Conservation (phyloP, 2,329 filamentous ascomycete genomes). For the Xylariaceae sp. region DNA sequence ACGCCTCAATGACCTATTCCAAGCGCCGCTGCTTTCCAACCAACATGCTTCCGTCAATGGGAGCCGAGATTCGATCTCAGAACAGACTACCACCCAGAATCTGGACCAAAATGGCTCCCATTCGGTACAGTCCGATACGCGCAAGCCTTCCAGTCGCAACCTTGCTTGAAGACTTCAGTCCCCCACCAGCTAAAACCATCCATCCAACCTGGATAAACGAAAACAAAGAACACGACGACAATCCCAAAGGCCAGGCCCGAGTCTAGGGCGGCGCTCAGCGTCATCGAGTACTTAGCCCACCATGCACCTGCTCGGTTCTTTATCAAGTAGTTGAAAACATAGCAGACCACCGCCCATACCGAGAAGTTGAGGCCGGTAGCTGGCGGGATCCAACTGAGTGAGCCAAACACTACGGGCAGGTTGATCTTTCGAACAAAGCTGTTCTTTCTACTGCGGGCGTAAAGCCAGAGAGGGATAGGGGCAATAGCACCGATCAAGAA, state of each 20-base stretch:
- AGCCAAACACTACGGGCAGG: slow-evolving; percentile 76
- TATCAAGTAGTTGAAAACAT: slow-evolving; percentile 74
- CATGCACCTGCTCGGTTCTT: slow-evolving; percentile 64
- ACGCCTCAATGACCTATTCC: background rate
- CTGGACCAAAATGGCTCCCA: slow-evolving; percentile 62
- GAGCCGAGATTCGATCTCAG: slow-evolving; percentile 1
- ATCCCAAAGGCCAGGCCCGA: slow-evolving; percentile 78
- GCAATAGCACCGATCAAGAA: slow-evolving; percentile 72
- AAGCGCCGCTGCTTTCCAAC: background rate
- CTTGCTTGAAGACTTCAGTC: slow-evolving; percentile 76
- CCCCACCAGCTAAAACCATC: slow-evolving; percentile 80
- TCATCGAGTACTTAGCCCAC: slow-evolving; percentile 94
- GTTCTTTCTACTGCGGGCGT: slow-evolving; percentile 53
- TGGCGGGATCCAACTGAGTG: slow-evolving; percentile 79
- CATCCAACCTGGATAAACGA: slow-evolving; percentile 75
- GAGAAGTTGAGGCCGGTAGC: slow-evolving; percentile 84
- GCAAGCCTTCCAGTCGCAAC: slow-evolving; percentile 81
- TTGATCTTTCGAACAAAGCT: slow-evolving; percentile 72
- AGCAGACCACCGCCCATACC: slow-evolving; percentile 81
- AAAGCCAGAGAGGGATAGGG: slow-evolving; percentile 69
- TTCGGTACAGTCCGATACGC: slow-evolving; percentile 59
- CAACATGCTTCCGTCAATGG: background rate
- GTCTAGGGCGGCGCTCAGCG: slow-evolving; percentile 74
- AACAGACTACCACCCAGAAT: slow-evolving; percentile 44
- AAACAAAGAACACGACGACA: slow-evolving; percentile 78